Conservation (phyloP, 257 asterid genomes). For the Capsicum rhomboideum region DNA sequence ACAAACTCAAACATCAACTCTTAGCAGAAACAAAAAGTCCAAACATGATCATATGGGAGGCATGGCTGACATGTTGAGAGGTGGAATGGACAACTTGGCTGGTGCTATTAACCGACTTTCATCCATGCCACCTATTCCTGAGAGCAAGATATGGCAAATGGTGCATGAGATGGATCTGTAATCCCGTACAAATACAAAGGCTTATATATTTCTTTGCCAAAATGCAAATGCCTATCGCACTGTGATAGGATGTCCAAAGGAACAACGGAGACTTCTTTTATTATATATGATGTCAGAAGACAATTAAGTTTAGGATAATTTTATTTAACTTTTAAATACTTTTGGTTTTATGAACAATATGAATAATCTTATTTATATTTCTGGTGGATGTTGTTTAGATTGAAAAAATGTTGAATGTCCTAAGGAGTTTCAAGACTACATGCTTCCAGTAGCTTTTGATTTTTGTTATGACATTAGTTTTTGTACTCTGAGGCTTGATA, state of each 20-base stretch:
- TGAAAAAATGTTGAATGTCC: too few species aligned
- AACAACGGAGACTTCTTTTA: too few species aligned
- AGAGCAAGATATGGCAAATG: background rate
- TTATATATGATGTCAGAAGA: background rate
- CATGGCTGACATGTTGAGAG: background rate
- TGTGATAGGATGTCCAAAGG: background rate
- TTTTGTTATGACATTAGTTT: constrained; percentile 56
- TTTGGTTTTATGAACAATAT: too few species aligned
- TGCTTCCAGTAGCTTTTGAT: constrained; percentile 74
- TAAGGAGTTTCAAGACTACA: constrained; percentile 57
- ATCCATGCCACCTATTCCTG: background rate
- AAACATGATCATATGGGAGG: background rate
- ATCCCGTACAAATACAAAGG: background rate
- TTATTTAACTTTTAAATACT: background rate
- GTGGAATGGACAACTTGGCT: background rate
- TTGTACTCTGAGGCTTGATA: constrained; percentile 7
- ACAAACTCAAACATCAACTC: too few species aligned
- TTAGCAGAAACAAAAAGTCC: background rate
- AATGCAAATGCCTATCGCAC: background rate
- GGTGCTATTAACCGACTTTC: background rate
- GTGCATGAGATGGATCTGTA: background rate
- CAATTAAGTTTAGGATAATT: background rate
- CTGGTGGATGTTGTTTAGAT: too few species aligned
- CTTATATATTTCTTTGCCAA: background rate
- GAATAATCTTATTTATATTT: too few species aligned